Percentiles rank a stretch among this genome's conserved stretches.
These are phyloP conservation scores for Nicotiana tabacum DNA, from an alignment of 257 asterid genomes.

Conservation along the genomic window DNA sequence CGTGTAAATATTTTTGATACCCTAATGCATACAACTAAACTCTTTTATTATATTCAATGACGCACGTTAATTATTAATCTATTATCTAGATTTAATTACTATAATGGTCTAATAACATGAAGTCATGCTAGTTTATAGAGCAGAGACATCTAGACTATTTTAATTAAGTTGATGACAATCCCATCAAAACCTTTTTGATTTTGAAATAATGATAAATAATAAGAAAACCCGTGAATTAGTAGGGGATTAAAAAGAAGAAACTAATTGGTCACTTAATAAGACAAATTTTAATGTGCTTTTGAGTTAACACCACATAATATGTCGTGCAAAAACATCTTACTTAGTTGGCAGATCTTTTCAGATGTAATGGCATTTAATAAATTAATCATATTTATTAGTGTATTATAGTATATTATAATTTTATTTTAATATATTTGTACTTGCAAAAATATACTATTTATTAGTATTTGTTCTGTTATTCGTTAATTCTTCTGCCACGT, in stretches of 20 bases:
- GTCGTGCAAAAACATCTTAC: conserved; percentile 24
- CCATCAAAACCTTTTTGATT: neutral
- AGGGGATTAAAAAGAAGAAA: conserved; percentile 10
- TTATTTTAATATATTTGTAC: neutral
- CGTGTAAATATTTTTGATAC: neutral
- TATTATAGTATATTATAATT: neutral
- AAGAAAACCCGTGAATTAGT: conserved; percentile 42
- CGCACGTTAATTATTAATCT: neutral
- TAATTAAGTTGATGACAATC: conserved; percentile 4
- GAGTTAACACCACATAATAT: conserved; percentile 32
- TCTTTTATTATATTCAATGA: neutral
- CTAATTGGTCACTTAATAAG: conserved; percentile 37
- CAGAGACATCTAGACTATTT: conserved; percentile 18
- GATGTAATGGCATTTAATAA: conserved; percentile 25
- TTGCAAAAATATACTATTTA: neutral
- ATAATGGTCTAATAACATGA: conserved; percentile 23
- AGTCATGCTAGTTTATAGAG: conserved; percentile 43
- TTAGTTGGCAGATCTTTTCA: conserved; percentile 46
- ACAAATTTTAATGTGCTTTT: conserved; percentile 56
- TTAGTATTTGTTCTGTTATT: neutral
- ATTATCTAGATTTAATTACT: neutral
- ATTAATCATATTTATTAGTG: neutral
- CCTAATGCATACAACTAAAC: neutral
- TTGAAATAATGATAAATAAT: conserved; percentile 2
- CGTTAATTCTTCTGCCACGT: conserved; percentile 9